Percentiles rank a stretch among this genome's conserved stretches.
Evolutionary conservation across 163 green algal species (phyloP).

Genomic region (Volvox carteri): DNA sequence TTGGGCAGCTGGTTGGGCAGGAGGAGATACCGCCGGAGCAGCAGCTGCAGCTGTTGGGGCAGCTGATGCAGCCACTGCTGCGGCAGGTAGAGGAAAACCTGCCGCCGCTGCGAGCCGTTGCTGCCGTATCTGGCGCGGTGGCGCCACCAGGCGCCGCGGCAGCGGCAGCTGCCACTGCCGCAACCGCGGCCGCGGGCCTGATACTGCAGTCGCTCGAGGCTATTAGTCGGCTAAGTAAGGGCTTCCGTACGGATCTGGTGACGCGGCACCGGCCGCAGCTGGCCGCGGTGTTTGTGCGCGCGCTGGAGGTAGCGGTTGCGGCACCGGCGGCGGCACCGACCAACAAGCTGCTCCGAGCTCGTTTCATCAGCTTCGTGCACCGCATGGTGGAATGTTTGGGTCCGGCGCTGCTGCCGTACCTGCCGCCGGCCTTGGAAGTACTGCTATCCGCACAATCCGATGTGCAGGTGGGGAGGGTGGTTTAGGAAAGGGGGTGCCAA

Average conservation of each 20-base stretch:
- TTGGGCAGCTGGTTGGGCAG: conserved; percentile 88
- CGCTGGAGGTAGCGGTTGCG: conserved; percentile 66
- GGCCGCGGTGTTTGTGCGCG: conserved; percentile 58
- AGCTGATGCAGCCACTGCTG: conserved; percentile 82
- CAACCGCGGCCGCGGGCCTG: conserved; percentile 12
- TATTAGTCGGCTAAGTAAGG: conserved; percentile 85
- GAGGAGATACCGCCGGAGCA: conserved; percentile 81
- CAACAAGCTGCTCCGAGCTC: conserved; percentile 78
- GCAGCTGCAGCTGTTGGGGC: conserved; percentile 76
- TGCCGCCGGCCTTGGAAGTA: conserved; percentile 79
- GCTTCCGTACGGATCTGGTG: conserved; percentile 82
- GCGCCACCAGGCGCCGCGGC: background rate
- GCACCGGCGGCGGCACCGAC: conserved; percentile 67
- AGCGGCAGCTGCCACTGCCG: background rate
- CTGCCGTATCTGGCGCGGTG: background rate
- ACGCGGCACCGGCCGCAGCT: conserved; percentile 78
- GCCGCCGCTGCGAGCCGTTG: background rate
- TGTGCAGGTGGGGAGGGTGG: conserved; percentile 40
- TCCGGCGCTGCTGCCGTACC: conserved; percentile 74
- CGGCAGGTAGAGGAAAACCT: conserved; percentile 71
- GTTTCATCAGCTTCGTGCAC: conserved; percentile 91
- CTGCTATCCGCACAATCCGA: conserved; percentile 70
- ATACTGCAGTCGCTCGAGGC: conserved; percentile 85
- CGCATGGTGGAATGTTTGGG: conserved; percentile 90
- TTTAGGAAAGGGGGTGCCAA: background rate